Evolutionary conservation across 805 yeast genomes (phyloP), one percentile per base, ranked within the genome.

Genomic region (Priceomyces medius): DNA sequence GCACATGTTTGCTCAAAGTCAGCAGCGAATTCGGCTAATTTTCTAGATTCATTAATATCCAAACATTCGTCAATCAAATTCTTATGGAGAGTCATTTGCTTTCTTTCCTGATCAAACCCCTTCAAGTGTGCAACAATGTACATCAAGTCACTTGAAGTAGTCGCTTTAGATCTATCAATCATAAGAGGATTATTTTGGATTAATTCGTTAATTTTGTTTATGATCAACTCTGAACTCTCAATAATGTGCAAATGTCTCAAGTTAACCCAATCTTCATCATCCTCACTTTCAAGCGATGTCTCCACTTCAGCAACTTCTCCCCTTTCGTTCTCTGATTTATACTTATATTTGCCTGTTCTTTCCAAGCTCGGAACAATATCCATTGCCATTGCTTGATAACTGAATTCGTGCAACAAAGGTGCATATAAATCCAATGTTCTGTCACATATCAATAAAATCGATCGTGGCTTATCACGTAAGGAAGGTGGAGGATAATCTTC

Each of bases 371-470:
- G 66, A 2, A 75, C 73, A 20, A 84, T 63, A 60, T 91, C 99
- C 66, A 84, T 83, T 14, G 90, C 85, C 86, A 90, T 82, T 3
- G 97, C 90, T 63, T 91, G 95, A 62, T 90, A 93, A 18, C 84
- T 79, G 62, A 90, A 88, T 58, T 88, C 96, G 61, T 93, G 98
- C 41, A 90, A 63, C 35, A 93, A 59, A 0, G 97, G 96, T 5
- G 93, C 85, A 53, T 79, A 78, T 37, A 85, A 68, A 59, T 95
- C 99, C 58, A 89, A 58, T 1, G 95, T 75, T 47, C 99, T 74
- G 61, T 93, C 99, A 2, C 86, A 71, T 14, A 93, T 79, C 24
- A 93, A 61, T 48, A 91, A 73, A 0, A 86, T 73, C 0, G 96
- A 76, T 46, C 93, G 73, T 16, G 88, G 87, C 50, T 86, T 77